phyloP scores from a whole-genome alignment of 169 alveolate species.

The Eimeria necatrix region DNA sequence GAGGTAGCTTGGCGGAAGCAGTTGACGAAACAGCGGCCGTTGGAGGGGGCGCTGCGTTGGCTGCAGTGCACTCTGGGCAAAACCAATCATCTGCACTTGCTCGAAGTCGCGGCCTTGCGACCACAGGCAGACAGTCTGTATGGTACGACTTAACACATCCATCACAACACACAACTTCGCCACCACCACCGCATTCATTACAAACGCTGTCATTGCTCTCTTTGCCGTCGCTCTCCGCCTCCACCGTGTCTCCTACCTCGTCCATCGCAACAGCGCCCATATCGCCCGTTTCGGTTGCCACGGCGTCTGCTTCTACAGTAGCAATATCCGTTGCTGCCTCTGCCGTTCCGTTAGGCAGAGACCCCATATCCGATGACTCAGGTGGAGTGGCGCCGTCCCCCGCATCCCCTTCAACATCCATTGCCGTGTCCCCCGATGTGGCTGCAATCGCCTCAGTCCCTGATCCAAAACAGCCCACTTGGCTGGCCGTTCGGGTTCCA shows the following conservation, averaged over 20 bases:
- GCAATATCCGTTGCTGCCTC: slow-evolving; percentile 1
- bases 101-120: slow-evolving; percentile 75
- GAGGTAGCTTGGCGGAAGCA: slow-evolving; percentile 33
- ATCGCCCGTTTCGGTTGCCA: slow-evolving; percentile 6
- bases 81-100: slow-evolving; percentile 79
- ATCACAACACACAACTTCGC: slow-evolving; percentile 87
- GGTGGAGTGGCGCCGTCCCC: slow-evolving; percentile 10
- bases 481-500: neutral
- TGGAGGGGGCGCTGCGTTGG: slow-evolving; percentile 58
- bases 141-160: slow-evolving; percentile 86
- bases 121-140: slow-evolving; percentile 79
- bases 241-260: slow-evolving; percentile 57
- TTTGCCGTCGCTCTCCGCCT: slow-evolving; percentile 76
- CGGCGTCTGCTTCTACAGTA: slow-evolving; percentile 24
- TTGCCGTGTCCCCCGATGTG: neutral
- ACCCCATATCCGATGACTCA: slow-evolving; percentile 28
- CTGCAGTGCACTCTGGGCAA: slow-evolving; percentile 80
- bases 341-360: neutral
- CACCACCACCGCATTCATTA: slow-evolving; percentile 86
- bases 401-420: slow-evolving; percentile 43
- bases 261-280: slow-evolving; percentile 26
- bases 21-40: slow-evolving; percentile 6
- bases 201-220: slow-evolving; percentile 84
- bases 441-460: slow-evolving; percentile 27
- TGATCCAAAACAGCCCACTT: neutral